Evolutionary conservation across 495 filamentous ascomycete genomes (phyloP).

Genomic region (Hyphodiscus hymeniophilus): DNA sequence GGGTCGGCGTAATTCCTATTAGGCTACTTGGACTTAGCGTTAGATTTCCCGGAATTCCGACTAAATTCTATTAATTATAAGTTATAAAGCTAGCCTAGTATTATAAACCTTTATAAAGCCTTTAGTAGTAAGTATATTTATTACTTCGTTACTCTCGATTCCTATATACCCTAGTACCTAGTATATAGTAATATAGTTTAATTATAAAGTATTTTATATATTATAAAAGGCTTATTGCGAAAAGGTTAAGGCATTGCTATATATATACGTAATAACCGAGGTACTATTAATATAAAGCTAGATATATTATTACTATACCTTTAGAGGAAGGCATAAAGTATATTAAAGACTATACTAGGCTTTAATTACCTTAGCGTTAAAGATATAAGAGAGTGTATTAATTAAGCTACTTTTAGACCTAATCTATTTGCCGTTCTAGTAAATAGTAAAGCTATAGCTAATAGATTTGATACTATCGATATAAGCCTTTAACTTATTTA

Average conservation of each 20-base stretch:
- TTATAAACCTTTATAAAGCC: not conserved
- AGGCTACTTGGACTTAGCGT: not conserved
- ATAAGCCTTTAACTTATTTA: not conserved
- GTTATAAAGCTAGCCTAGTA: not conserved
- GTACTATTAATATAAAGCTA: conserved; percentile 4
- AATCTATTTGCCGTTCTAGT: not conserved
- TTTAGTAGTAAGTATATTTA: not conserved
- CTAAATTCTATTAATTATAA: not conserved
- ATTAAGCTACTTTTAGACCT: not conserved
- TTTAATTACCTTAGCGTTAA: not conserved
- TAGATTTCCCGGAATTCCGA: not conserved
- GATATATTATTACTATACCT: not conserved
- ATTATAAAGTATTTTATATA: not conserved
- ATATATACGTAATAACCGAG: not conserved
- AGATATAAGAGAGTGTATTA: not conserved
- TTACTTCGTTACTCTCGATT: not conserved
- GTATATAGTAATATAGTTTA: not conserved
- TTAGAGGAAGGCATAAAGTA: not conserved
- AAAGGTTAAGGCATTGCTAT: not conserved
- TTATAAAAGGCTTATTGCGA: not conserved
- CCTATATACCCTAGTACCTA: not conserved
- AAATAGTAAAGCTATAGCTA: not conserved
- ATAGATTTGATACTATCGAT: not conserved
- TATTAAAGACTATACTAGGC: not conserved
- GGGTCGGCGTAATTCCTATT: not conserved